Evolutionary conservation across 805 yeast genomes (phyloP), one percentile per base, ranked within the genome.

Genomic region (Cyberlindnera euphorbiiphila): DNA sequence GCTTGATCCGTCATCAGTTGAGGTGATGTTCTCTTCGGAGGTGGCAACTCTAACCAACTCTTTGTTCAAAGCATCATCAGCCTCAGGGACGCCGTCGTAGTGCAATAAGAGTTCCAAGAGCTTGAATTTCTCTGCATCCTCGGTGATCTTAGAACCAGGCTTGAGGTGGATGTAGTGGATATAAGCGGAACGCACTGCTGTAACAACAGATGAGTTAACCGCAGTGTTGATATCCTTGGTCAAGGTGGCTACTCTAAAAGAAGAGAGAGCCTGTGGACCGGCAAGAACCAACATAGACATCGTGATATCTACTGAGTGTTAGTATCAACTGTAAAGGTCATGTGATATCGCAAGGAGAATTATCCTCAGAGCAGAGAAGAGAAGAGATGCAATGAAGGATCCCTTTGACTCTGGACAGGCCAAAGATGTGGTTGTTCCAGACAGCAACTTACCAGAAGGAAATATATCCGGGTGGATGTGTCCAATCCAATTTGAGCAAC

Each of bases 261-360:
- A 74, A 36, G 98, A 89, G 58, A 88, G 71, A 46, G 96, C 97
- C 56, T 74, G 75, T 33, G 96, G 95, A 41, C 98, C 98, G 31
- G 95, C 82, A 49, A 87, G 69, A 43, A 75, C 64, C 51, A 73
- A 59, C 67, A 74, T 55, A 33, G 68, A 56, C 69, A 66, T 68
- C 34, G 25, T 25, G 31, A 20, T 33, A 23, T n/a, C 34, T 31
- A 10, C 11, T 3, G 9, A 5, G 16, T 3, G 29, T 27, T 28
- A 28, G 37, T 34, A 21, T 5, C 29, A 14, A 7, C 16, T 26
- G 29, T 6, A 26, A 15, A n/a, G n/a, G n/a, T n/a, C n/a, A n/a
- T n/a, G n/a, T n/a, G n/a, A n/a, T n/a, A n/a, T n/a, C n/a, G n/a
- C n/a, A n/a, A 4, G 19, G 6, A 29, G 15, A 19, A 12, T 9